Conservation (phyloP, 2,329 filamentous ascomycete genomes). For the Bipolaris sorokiniana region DNA sequence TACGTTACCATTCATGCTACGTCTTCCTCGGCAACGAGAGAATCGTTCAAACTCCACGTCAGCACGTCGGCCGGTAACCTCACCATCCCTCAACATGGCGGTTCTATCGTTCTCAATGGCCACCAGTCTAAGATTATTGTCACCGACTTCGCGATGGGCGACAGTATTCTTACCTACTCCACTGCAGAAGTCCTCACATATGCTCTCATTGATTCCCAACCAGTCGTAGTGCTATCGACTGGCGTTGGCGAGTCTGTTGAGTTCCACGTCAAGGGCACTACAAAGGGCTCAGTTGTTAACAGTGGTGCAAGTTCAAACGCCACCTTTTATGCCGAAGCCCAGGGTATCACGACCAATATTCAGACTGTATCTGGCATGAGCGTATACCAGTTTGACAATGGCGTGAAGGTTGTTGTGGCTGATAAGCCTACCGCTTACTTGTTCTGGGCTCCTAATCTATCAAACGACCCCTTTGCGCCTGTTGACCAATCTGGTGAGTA, state of each 20-base stretch:
- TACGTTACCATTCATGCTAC: constrained; percentile 64
- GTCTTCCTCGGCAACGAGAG: constrained; percentile 58
- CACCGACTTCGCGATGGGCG: constrained; percentile 64
- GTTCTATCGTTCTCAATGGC: constrained; percentile 61
- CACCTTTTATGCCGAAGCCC: constrained; percentile 51
- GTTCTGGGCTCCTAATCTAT: constrained; percentile 50
- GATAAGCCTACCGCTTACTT: constrained; percentile 49
- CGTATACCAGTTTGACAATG: constrained; percentile 48
- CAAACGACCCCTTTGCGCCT: constrained; percentile 48
- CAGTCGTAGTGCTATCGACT: constrained; percentile 50
- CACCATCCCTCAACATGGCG: constrained; percentile 60
- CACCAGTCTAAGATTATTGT: constrained; percentile 68
- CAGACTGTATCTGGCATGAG: constrained; percentile 39
- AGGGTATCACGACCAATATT: constrained; percentile 45
- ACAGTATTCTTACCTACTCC: constrained; percentile 60
- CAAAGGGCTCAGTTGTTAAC: constrained; percentile 48
- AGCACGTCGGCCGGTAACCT: constrained; percentile 63
- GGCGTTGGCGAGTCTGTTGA: constrained; percentile 50
- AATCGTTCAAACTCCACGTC: constrained; percentile 62
- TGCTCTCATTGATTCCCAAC: constrained; percentile 44
- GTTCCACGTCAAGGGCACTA: constrained; percentile 48
- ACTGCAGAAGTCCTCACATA: constrained; percentile 60
- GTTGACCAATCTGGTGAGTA: constrained; percentile 42
- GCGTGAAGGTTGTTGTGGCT: constrained; percentile 45
- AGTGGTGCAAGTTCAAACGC: constrained; percentile 52